A percentile compares a stretch with the other conserved stretches of the same genome.
These are phyloP conservation scores for Chaetomium cochliodes DNA, from an alignment of 495 filamentous ascomycete species.

Conservation along the genomic window DNA sequence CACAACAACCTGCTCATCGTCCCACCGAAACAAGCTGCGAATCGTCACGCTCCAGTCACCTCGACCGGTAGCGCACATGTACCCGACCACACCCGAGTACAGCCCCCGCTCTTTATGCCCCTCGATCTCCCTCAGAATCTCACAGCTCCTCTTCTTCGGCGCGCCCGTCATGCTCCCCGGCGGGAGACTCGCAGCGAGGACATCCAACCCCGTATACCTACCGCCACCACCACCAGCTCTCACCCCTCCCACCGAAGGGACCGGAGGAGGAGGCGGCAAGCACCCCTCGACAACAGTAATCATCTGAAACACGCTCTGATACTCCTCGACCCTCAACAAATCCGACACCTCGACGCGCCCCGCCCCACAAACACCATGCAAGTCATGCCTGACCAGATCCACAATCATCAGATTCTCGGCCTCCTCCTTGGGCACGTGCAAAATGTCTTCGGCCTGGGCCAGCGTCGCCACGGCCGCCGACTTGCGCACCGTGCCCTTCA, in stretches of 20 bases:
- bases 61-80: conserved; percentile 78
- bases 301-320: conserved; percentile 84
- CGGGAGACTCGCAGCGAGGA: conserved; percentile 73
- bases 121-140: conserved; percentile 73
- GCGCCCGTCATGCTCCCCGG: conserved; percentile 96
- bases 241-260: conserved; percentile 12
- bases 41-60: conserved; percentile 91
- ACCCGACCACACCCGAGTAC: conserved; percentile 87
- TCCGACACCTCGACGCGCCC: conserved; percentile 64
- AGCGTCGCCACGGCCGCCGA: conserved; percentile 55
- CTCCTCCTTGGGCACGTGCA: conserved; percentile 79
- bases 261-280: conserved; percentile 40
- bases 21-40: conserved; percentile 69
- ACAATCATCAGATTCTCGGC: conserved; percentile 99
- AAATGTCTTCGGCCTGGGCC: conserved; percentile 63
- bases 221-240: not conserved
- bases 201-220: conserved; percentile 63
- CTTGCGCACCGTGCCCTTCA: conserved; percentile 93
- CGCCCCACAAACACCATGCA: conserved; percentile 74
- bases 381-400: conserved; percentile 87
- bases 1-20: conserved; percentile 47
- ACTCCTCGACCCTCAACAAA: conserved; percentile 84
- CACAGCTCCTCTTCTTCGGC: conserved; percentile 84
- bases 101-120: conserved; percentile 63
- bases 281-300: conserved; percentile 79